Evolutionary conservation across 176 grass and related monocot genomes (phyloP).

Genomic region (Aegilops tauschii): DNA sequence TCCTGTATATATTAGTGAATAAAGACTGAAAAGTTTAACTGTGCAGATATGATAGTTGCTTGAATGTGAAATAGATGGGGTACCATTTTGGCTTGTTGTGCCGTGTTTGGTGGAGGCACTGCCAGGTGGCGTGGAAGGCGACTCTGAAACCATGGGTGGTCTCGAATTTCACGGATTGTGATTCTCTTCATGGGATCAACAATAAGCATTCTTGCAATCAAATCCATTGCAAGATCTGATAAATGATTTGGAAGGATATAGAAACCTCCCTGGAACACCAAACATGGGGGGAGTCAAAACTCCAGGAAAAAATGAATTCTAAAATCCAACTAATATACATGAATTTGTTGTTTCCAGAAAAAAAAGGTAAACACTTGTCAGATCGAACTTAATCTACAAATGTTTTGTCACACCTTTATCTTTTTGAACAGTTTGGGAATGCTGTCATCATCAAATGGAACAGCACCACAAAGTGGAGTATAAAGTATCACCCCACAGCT

Average conservation of each 20-base stretch:
- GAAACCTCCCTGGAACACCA: constrained; percentile 61
- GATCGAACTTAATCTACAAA: background rate
- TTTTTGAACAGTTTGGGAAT: constrained; percentile 90
- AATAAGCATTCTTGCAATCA: constrained; percentile 88
- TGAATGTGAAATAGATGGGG: constrained; percentile 3
- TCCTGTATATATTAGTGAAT: constrained; percentile 5
- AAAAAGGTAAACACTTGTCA: background rate
- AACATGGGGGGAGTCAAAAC: constrained; percentile 11
- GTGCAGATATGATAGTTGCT: background rate
- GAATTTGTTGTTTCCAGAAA: no score
- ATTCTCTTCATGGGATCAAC: constrained; percentile 97
- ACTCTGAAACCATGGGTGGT: constrained; percentile 78
- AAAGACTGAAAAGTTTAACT: background rate
- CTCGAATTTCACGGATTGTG: constrained; percentile 80
- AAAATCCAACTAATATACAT: constrained; percentile 3
- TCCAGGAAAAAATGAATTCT: background rate
- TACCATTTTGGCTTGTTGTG: constrained; percentile 83
- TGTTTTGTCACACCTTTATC: constrained; percentile 68
- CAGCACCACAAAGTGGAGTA: constrained; percentile 88
- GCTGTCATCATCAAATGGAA: constrained; percentile 96
- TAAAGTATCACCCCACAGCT: constrained; percentile 97
- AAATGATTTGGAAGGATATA: constrained; percentile 96
- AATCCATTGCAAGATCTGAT: constrained; percentile 73
- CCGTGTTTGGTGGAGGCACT: constrained; percentile 75
- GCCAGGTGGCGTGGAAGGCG: constrained; percentile 77